These are phyloP conservation scores for Fusarium sulawesiense DNA, from an alignment of 2,329 filamentous ascomycete genomes.

Conservation along the genomic window DNA sequence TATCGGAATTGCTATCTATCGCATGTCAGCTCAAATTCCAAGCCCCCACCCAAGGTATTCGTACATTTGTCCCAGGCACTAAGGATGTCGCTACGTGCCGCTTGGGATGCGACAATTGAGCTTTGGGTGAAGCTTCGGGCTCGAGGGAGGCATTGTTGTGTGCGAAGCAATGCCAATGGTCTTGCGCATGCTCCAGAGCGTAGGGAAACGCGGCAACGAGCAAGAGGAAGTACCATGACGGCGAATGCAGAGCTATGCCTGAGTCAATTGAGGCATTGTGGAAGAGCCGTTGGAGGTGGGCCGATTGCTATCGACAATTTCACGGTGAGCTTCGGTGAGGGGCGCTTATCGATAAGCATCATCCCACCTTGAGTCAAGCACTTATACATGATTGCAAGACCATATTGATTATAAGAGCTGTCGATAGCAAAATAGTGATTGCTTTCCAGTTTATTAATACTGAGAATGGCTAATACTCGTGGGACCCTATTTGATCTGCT, in stretches of 20 bases:
- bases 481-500: background rate
- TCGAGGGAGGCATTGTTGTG: constrained; percentile 33
- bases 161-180: constrained; percentile 15
- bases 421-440: background rate
- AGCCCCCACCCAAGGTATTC: background rate
- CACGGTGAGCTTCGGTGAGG: constrained; percentile 23
- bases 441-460: rapidly evolving
- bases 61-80: constrained; percentile 50
- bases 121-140: constrained; percentile 41
- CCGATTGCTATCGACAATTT: constrained; percentile 33
- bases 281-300: constrained; percentile 33
- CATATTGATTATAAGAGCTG: background rate
- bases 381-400: background rate
- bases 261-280: constrained; percentile 40
- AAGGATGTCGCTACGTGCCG: constrained; percentile 42
- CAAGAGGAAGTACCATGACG: constrained; percentile 43
- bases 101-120: constrained; percentile 21
- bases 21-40: background rate
- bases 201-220: constrained; percentile 41
- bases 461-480: rapidly evolving
- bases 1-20: constrained; percentile 46
- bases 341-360: constrained; percentile 19
- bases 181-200: constrained; percentile 17
- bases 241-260: constrained; percentile 1
- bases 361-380: background rate